Conservation (phyloP, 2,329 filamentous ascomycete genomes). For the Coniella vitis region DNA sequence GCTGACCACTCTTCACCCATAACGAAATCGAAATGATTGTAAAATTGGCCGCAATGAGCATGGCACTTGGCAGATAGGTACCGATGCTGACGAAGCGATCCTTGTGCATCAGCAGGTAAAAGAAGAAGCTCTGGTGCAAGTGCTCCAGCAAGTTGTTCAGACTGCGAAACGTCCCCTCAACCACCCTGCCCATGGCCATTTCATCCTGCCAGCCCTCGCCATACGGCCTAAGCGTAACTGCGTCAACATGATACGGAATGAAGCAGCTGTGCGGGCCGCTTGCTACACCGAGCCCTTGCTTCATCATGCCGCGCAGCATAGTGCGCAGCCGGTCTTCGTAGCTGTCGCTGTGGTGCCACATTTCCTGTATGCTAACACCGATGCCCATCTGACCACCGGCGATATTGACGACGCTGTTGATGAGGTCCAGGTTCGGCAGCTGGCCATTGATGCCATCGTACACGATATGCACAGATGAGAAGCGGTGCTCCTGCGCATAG, state of each 20-base stretch:
- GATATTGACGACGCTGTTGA: slow-evolving; percentile 88
- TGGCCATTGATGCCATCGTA: slow-evolving; percentile 97
- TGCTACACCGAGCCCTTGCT: slow-evolving; percentile 81
- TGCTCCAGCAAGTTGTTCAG: slow-evolving; percentile 96
- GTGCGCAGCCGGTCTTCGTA: slow-evolving; percentile 80
- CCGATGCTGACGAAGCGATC: slow-evolving; percentile 96
- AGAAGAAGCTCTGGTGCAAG: slow-evolving; percentile 98
- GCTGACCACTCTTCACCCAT: slow-evolving; percentile 82
- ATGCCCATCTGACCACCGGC: slow-evolving; percentile 91
- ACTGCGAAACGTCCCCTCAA: slow-evolving; percentile 87
- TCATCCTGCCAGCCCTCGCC: slow-evolving; percentile 95
- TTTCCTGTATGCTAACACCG: slow-evolving; percentile 73
- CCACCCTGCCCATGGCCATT: slow-evolving; percentile 83
- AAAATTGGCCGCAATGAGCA: slow-evolving; percentile 91
- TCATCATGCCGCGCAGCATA: slow-evolving; percentile 87
- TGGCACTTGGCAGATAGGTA: slow-evolving; percentile 94
- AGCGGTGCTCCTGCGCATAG: slow-evolving; percentile 77
- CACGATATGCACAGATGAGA: slow-evolving; percentile 81
- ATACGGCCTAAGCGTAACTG: slow-evolving; percentile 84
- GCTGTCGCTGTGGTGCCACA: slow-evolving; percentile 70
- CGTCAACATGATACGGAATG: slow-evolving; percentile 96
- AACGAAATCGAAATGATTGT: slow-evolving; percentile 89
- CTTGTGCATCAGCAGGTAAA: slow-evolving; percentile 87
- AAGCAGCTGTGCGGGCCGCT: slow-evolving; percentile 91
- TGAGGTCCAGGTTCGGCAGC: slow-evolving; percentile 87